These are phyloP conservation scores for Aspergillus coremiiformis DNA, from an alignment of 495 filamentous ascomycete species.

Conservation along the genomic window DNA sequence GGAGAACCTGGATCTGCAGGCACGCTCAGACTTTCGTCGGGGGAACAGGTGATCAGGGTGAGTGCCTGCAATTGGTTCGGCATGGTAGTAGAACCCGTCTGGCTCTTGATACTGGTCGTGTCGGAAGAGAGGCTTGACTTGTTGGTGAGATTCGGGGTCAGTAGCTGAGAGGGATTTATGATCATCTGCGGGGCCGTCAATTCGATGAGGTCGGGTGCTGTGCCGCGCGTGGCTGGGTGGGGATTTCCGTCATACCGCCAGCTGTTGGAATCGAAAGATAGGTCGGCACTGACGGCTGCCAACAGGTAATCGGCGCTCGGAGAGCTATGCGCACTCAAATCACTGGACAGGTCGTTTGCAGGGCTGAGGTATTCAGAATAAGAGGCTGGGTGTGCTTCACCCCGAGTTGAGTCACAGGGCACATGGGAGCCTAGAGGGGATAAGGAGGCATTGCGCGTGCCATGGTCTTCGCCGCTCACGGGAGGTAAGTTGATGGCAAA, in stretches of 20 bases:
- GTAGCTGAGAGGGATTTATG: slow-evolving; percentile 16
- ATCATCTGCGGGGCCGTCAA: slow-evolving; percentile 10
- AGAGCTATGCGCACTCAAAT: slow-evolving; percentile 16
- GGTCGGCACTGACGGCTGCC: slow-evolving; percentile 1
- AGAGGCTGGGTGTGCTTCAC: slow-evolving; percentile 9
- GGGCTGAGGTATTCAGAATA: slow-evolving; percentile 21
- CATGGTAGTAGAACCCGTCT: background rate
- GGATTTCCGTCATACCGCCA: slow-evolving; percentile 9
- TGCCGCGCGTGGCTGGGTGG: background rate
- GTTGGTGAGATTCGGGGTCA: slow-evolving; percentile 15
- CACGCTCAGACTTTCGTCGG: slow-evolving; percentile 14
- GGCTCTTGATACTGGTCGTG: slow-evolving; percentile 1
- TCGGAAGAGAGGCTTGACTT: slow-evolving; percentile 16
- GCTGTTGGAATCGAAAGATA: background rate
- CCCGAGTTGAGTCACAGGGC: slow-evolving; percentile 1
- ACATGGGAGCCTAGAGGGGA: slow-evolving; percentile 6
- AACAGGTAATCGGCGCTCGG: slow-evolving; percentile 12
- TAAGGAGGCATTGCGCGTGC: slow-evolving; percentile 14
- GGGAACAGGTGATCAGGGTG: slow-evolving; percentile 17
- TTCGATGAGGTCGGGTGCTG: background rate
- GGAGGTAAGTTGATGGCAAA: slow-evolving; percentile 31
- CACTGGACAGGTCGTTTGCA: slow-evolving; percentile 12
- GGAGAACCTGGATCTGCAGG: slow-evolving; percentile 16
- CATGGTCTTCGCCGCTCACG: slow-evolving; percentile 10
- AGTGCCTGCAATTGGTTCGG: slow-evolving; percentile 10